phyloP scores from a whole-genome alignment of 2,329 filamentous ascomycete genomes.

The Dactylonectria macrodidyma region DNA sequence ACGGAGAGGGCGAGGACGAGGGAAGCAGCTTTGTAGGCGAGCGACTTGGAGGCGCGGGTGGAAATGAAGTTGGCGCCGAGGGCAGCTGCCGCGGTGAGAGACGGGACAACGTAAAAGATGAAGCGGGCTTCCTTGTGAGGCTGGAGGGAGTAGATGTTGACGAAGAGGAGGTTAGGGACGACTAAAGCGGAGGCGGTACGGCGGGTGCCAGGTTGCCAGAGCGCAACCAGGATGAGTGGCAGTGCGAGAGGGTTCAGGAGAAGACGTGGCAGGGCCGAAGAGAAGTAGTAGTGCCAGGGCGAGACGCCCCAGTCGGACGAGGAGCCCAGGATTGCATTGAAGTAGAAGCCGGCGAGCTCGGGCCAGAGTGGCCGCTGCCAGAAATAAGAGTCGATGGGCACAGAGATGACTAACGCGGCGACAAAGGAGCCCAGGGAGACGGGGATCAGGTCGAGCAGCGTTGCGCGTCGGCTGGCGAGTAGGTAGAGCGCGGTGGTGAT shows the following conservation, averaged over 20 bases:
- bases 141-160: slow-evolving; percentile 86
- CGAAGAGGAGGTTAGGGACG: slow-evolving; percentile 79
- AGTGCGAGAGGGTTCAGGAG: slow-evolving; percentile 83
- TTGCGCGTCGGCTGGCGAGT: slow-evolving; percentile 68
- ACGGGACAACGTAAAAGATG: slow-evolving; percentile 88
- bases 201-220: slow-evolving; percentile 63
- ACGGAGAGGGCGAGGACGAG: slow-evolving; percentile 72
- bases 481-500: slow-evolving; percentile 76
- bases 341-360: slow-evolving; percentile 90
- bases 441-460: slow-evolving; percentile 71
- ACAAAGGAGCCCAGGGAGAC: slow-evolving; percentile 76
- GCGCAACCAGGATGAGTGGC: slow-evolving; percentile 68
- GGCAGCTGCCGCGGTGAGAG: slow-evolving; percentile 83
- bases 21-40: slow-evolving; percentile 68
- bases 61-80: slow-evolving; percentile 81
- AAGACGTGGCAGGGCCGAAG: slow-evolving; percentile 84
- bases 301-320: slow-evolving; percentile 90
- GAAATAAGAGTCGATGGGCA: slow-evolving; percentile 91
- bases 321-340: slow-evolving; percentile 88
- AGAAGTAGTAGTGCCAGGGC: slow-evolving; percentile 90
- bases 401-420: slow-evolving; percentile 78
- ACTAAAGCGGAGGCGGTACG: slow-evolving; percentile 65
- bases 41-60: slow-evolving; percentile 74
- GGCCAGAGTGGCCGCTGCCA: slow-evolving; percentile 94
- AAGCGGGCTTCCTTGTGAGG: slow-evolving; percentile 98